phyloP scores from a whole-genome alignment of 805 yeast species.

The Komagataella populi region DNA sequence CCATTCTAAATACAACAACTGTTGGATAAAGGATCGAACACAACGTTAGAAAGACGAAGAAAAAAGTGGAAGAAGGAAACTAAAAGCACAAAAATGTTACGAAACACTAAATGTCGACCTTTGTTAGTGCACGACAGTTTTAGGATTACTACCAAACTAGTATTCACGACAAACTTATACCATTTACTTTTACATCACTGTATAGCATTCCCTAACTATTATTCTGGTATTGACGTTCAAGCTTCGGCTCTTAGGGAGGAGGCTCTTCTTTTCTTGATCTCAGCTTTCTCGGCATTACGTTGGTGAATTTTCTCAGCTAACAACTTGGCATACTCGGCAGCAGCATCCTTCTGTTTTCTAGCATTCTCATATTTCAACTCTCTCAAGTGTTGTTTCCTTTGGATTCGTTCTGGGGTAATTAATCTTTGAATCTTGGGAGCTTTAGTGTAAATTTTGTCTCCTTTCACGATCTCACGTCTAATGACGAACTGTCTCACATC shows the following conservation, averaged over 20 bases:
- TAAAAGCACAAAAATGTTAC: too few relatives aligned
- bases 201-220: not conserved
- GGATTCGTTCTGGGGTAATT: conserved; percentile 97
- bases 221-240: not conserved
- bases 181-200: not conserved
- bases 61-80: too few relatives aligned
- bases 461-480: conserved; percentile 97
- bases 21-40: not conserved
- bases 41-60: not conserved
- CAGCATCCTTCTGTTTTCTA: conserved; percentile 99
- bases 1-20: not conserved
- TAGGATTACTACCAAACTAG: not conserved
- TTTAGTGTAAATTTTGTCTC: conserved; percentile 97
- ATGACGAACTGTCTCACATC: conserved; percentile 85
- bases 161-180: not conserved
- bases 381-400: conserved; percentile 96
- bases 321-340: conserved; percentile 99
- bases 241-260: conserved; percentile 87
- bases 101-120: not conserved
- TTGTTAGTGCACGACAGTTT: not conserved
- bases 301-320: conserved; percentile 97
- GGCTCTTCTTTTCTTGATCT: conserved; percentile 99
- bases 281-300: conserved; percentile 97
- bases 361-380: conserved; percentile 93
- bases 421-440: conserved; percentile 99